phyloP scores from a whole-genome alignment of 768 basidiomycete genomes.

The Agaricus blazei region DNA sequence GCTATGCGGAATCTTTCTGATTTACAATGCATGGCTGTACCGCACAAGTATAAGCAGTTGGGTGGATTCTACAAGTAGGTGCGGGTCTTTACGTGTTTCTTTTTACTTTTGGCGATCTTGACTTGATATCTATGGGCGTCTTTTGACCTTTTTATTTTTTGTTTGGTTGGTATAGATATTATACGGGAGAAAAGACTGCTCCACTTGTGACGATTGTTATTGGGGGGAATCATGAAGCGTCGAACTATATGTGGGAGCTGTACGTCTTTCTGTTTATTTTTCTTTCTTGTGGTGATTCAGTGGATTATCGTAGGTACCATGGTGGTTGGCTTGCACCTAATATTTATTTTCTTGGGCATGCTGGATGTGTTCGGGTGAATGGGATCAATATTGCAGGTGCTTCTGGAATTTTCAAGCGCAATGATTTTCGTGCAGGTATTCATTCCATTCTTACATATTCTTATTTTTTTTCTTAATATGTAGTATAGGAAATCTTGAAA shows the following conservation, averaged over 20 bases:
- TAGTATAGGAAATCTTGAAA: slow-evolving; percentile 69
- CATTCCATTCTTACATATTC: not conserved
- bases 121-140: not conserved
- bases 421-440: slow-evolving; percentile 68
- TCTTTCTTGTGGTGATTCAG: not conserved
- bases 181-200: slow-evolving; percentile 75
- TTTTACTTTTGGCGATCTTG: not conserved
- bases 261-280: slow-evolving; percentile 37
- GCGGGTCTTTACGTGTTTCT: slow-evolving; percentile 9
- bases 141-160: not conserved
- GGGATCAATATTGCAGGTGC: slow-evolving; percentile 86
- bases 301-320: slow-evolving; percentile 59
- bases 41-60: slow-evolving; percentile 79
- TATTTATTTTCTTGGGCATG: slow-evolving; percentile 93
- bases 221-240: slow-evolving; percentile 97
- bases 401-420: slow-evolving; percentile 84
- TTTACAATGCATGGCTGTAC: slow-evolving; percentile 87
- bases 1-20: slow-evolving; percentile 84
- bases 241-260: slow-evolving; percentile 96
- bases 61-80: slow-evolving; percentile 80
- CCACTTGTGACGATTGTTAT: slow-evolving; percentile 90
- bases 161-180: slow-evolving; percentile 55
- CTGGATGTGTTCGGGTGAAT: slow-evolving; percentile 84
- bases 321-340: slow-evolving; percentile 97
- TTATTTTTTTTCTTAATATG: not conserved